Percentiles rank a stretch among this genome's conserved stretches.
Evolutionary conservation across 2,329 filamentous ascomycete genomes (phyloP).

Genomic region (Lithohypha guttulata): DNA sequence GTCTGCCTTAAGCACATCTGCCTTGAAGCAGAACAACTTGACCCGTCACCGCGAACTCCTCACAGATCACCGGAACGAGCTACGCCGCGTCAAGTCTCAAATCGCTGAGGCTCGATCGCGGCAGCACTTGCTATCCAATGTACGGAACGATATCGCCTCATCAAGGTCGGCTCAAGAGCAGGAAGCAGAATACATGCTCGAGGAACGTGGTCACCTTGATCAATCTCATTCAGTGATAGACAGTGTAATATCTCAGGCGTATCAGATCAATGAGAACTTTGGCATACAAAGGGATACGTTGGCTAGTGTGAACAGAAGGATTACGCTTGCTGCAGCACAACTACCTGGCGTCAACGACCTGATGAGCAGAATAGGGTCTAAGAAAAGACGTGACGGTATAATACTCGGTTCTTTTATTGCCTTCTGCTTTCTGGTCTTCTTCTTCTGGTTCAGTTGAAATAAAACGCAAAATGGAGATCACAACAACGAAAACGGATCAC

Average conservation of each 20-base stretch:
- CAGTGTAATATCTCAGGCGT: slow-evolving; percentile 84
- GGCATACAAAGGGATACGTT: slow-evolving; percentile 76
- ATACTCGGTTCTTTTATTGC: slow-evolving; percentile 88
- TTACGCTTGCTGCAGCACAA: slow-evolving; percentile 78
- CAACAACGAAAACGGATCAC: not conserved
- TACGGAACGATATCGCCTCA: slow-evolving; percentile 82
- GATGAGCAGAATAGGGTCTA: slow-evolving; percentile 84
- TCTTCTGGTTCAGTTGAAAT: slow-evolving; percentile 63
- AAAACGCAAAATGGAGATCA: too few relatives aligned
- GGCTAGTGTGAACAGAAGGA: slow-evolving; percentile 77
- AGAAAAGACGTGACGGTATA: slow-evolving; percentile 88
- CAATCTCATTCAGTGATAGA: slow-evolving; percentile 84
- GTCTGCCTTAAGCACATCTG: slow-evolving; percentile 72
- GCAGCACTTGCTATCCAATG: slow-evolving; percentile 79
- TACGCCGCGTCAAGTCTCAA: slow-evolving; percentile 60
- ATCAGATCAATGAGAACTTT: slow-evolving; percentile 92
- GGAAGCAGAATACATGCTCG: slow-evolving; percentile 95
- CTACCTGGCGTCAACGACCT: slow-evolving; percentile 87
- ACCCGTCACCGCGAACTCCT: slow-evolving; percentile 84
- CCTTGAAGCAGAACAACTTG: slow-evolving; percentile 94
- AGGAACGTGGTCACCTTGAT: slow-evolving; percentile 75
- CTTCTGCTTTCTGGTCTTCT: slow-evolving; percentile 76
- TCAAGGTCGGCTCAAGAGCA: slow-evolving; percentile 68
- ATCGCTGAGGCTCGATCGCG: slow-evolving; percentile 72
- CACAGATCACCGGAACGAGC: slow-evolving; percentile 72